Conservation (phyloP, 1,284 basidiomycete species). For the Moesziomyces antarcticus region DNA sequence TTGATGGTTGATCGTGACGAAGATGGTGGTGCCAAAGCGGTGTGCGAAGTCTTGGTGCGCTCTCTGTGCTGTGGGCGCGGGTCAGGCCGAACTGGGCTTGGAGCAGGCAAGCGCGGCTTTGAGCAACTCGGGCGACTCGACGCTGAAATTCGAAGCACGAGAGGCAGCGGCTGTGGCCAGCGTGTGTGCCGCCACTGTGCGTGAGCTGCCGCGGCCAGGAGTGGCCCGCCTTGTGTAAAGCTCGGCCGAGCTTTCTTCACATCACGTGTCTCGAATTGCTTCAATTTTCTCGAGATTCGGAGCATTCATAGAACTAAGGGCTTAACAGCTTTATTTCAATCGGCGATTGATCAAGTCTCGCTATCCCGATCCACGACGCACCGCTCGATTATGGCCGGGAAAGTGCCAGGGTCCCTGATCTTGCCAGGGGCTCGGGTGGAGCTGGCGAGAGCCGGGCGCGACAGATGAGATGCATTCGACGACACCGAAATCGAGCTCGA, state of each 20-base stretch:
- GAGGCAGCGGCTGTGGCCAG: no score
- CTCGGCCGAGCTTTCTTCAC: not conserved
- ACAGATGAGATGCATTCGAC: not conserved
- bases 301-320: no score
- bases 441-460: not conserved
- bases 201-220: no score
- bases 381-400: no score
- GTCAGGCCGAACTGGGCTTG: no score
- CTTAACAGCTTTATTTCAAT: not conserved
- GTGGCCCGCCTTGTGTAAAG: not conserved
- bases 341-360: no score
- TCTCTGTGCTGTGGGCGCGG: not conserved
- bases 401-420: not conserved
- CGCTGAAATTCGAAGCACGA: no score
- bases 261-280: not conserved
- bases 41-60: slow-evolving; percentile 24
- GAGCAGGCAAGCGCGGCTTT: no score
- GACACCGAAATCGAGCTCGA: not conserved
- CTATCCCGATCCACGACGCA: no score
- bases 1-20: slow-evolving; percentile 56
- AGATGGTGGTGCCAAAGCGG: slow-evolving; percentile 14
- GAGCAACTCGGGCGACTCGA: not conserved
- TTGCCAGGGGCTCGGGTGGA: not conserved
- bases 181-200: no score
- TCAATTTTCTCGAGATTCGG: no score